Evolutionary conservation across 768 basidiomycete genomes (phyloP), one percentile per base, ranked within the genome.

Genomic region (Chlorophyllum brunneum): DNA sequence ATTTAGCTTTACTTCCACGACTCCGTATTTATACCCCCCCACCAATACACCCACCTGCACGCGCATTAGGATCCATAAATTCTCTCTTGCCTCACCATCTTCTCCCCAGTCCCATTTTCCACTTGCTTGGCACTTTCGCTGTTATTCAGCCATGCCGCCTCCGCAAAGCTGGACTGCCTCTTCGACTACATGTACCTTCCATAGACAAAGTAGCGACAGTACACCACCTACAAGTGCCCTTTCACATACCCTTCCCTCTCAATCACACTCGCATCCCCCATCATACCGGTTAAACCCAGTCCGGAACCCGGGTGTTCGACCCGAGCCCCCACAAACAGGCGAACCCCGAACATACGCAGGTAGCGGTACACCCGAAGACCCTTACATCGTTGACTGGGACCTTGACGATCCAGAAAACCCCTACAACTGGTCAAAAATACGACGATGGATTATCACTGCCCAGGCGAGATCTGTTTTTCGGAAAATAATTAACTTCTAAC

Each of bases 341-440:
- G 42, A 54, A 39, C 46, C 46, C 11, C 56, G 58, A 26, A 58
- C 57, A 11, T 79, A 77, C 61, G 61, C 69, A 7, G 82, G 81
- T 9, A 62, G 56, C 22, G 82, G 82, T 22, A 77, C 77, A 13
- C 43, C 39, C 3, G 65, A 73, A 27, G 74, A 80, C 56, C 81
- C 81, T 18, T 79, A 70, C 54, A 62, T 81, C 45, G 78, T 84
- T 55, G 72, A 79, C 54, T 84, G 80, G 81, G 68, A 72, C 42
- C 53, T 63, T 3, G 63, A 72, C 49, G 80, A 82, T 55, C 68
- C 74, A 10, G 78, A 80, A 54, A 72, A 80, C 58, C 82, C 82
- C 2, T 79, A 76, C 65, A 80, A 78, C 61, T 84, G 81, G 79
- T 61, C 72, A 3, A 72, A 63, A 33, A 29, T 59, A 15, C 65